These are phyloP conservation scores for Solanum appendiculatum DNA, from an alignment of 257 asterid genomes.

Conservation along the genomic window DNA sequence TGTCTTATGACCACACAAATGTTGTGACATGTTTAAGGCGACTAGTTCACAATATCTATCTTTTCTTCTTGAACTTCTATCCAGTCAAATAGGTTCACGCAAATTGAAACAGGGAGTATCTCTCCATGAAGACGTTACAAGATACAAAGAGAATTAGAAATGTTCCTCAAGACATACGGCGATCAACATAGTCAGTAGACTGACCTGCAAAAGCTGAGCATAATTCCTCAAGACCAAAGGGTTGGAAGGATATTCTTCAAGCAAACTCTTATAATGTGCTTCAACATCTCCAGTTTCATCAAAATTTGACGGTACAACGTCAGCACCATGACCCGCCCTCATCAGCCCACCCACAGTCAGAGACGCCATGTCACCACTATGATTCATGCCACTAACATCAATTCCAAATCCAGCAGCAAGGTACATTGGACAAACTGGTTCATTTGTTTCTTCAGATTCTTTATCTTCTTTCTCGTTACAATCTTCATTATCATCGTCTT, in stretches of 20 bases:
- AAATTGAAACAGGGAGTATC: not conserved
- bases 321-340: not conserved
- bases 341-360: not conserved
- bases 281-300: conserved; percentile 27
- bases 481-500: conserved; percentile 18
- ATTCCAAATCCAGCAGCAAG: conserved; percentile 6
- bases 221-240: conserved; percentile 48
- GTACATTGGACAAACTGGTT: conserved; percentile 1
- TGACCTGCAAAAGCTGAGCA: conserved; percentile 66
- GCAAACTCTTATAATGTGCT: conserved; percentile 17
- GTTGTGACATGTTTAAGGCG: not conserved
- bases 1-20: not conserved
- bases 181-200: not conserved
- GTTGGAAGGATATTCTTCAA: conserved; percentile 38
- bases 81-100: not conserved
- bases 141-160: not conserved
- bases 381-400: not conserved
- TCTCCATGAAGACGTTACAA: not conserved
- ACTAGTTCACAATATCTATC: not conserved
- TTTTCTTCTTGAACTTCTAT: not conserved
- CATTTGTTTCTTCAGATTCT: conserved; percentile 4
- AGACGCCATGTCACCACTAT: not conserved
- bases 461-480: conserved; percentile 3
- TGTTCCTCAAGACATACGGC: not conserved
- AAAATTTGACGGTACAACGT: not conserved